phyloP scores from a whole-genome alignment of 495 filamentous ascomycete species.

The Podospora didyma region DNA sequence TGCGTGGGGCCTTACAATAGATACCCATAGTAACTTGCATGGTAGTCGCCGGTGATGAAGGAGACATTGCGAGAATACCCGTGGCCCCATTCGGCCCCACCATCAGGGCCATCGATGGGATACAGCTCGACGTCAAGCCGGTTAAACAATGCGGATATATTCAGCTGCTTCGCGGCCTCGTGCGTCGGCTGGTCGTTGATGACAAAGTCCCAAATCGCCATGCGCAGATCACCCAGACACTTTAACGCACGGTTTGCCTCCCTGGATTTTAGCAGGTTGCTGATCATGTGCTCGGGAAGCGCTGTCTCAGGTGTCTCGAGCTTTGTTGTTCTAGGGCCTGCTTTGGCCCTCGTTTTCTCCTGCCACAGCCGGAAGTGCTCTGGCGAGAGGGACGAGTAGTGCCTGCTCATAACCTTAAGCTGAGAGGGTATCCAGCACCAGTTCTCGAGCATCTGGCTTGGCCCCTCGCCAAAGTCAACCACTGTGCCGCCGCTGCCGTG shows the following conservation, averaged over 20 bases:
- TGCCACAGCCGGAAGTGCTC: conserved; percentile 2
- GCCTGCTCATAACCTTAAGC: conserved; percentile 59
- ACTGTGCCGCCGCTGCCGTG: conserved; percentile 65
- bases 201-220: conserved; percentile 55
- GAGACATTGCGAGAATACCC: too few species aligned
- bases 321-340: neutral
- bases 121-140: too few species aligned
- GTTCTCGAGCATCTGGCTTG: conserved; percentile 72
- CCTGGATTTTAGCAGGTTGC: too few species aligned
- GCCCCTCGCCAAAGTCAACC: conserved; percentile 70
- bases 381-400: conserved; percentile 33
- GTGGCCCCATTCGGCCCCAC: too few species aligned
- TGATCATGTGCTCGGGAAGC: too few species aligned
- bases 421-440: conserved; percentile 73
- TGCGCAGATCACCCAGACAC: conserved; percentile 56
- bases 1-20: too few species aligned
- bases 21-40: too few species aligned
- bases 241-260: conserved; percentile 38
- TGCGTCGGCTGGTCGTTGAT: conserved; percentile 50
- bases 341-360: conserved; percentile 1
- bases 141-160: conserved; percentile 28
- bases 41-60: too few species aligned
- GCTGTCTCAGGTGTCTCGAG: too few species aligned
- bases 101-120: too few species aligned
- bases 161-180: conserved; percentile 40